Conservation (phyloP, 176 grass and related monocot species). For the Lolium multiflorum region DNA sequence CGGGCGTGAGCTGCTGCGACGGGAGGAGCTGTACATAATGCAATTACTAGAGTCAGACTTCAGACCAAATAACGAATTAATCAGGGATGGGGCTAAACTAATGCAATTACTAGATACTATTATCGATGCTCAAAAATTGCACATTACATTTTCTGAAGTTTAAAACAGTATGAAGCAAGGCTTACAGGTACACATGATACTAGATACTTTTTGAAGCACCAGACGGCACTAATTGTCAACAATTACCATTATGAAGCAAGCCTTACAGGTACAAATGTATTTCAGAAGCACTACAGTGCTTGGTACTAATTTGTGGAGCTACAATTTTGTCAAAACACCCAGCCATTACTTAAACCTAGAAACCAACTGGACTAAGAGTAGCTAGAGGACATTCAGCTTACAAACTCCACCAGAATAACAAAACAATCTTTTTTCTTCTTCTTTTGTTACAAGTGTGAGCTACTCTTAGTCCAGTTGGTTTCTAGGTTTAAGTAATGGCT, state of each 20-base stretch:
- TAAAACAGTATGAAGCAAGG: too few relatives aligned
- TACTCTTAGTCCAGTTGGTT: conserved; percentile 10
- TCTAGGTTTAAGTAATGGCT: conserved; percentile 11
- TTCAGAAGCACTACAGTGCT: background rate
- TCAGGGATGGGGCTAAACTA: too few relatives aligned
- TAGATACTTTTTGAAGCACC: background rate
- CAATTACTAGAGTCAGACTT: too few relatives aligned
- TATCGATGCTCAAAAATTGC: too few relatives aligned
- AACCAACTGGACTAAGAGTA: conserved; percentile 11
- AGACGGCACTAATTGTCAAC: background rate
- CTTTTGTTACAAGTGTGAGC: conserved; percentile 34
- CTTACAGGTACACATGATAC: too few relatives aligned
- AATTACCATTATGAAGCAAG: background rate
- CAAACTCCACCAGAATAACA: conserved; percentile 22
- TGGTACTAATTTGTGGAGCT: too few relatives aligned
- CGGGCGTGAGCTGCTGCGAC: too few relatives aligned
- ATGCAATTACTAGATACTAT: too few relatives aligned
- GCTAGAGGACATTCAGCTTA: conserved; percentile 5
- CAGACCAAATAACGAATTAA: too few relatives aligned
- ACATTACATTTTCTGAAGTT: too few relatives aligned
- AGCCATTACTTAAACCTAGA: conserved; percentile 13
- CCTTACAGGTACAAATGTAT: background rate
- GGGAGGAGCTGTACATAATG: too few relatives aligned
- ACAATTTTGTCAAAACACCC: background rate
- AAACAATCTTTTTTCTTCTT: background rate